Conservation (phyloP, 1,284 basidiomycete species). For the Phellopilus nigrolimitatus region DNA sequence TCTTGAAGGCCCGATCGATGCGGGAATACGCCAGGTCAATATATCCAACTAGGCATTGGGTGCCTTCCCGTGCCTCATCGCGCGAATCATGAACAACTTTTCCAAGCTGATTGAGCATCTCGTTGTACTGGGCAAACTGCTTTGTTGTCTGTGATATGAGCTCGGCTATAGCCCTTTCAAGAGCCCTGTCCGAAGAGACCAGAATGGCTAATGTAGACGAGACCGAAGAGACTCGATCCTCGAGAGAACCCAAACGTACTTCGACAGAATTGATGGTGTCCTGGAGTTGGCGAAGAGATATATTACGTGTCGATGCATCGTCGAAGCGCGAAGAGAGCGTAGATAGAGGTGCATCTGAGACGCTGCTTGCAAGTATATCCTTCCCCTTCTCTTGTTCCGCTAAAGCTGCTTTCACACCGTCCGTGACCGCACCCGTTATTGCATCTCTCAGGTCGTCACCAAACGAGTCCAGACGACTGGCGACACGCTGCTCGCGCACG, state of each 20-base stretch:
- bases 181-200: not conserved
- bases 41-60: not conserved
- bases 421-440: not conserved
- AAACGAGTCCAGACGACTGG: not conserved
- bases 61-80: constrained; percentile 7
- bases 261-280: not conserved
- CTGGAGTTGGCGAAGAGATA: not conserved
- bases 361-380: not conserved
- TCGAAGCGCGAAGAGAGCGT: not conserved
- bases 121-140: not conserved
- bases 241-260: not conserved
- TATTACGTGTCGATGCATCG: not conserved
- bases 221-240: not conserved
- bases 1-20: not conserved
- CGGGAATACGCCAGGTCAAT: not conserved
- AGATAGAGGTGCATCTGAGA: not conserved
- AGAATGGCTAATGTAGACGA: too few relatives aligned
- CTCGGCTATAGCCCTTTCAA: not conserved
- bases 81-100: not conserved
- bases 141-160: not conserved
- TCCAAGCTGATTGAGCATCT: not conserved
- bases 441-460: not conserved
- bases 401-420: not conserved
- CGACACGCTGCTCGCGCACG: not conserved
- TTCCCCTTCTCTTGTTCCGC: too few relatives aligned